These are phyloP conservation scores for Pascua sp. DNA, from an alignment of 1,284 basidiomycete genomes.

Conservation along the genomic window DNA sequence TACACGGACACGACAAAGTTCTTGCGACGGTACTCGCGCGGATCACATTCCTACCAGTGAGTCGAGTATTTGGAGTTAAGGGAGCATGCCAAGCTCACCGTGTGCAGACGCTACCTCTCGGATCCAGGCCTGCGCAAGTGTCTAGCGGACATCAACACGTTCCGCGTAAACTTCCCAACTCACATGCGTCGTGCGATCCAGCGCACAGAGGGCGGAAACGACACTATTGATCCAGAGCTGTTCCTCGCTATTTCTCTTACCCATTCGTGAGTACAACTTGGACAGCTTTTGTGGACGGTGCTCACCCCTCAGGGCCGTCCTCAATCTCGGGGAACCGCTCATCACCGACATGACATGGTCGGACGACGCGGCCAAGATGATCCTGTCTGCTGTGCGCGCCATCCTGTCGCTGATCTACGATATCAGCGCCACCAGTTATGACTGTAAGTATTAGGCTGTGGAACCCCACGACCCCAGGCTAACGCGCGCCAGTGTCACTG, in stretches of 20 bases:
- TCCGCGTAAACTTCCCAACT: slow-evolving; percentile 33
- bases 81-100: neutral
- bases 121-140: slow-evolving; percentile 30
- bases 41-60: slow-evolving; percentile 26
- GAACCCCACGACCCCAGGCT: neutral
- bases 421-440: slow-evolving; percentile 38
- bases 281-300: too few relatives aligned
- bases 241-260: slow-evolving; percentile 29
- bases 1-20: slow-evolving; percentile 50
- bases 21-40: slow-evolving; percentile 34
- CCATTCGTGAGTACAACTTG: slow-evolving; percentile 19
- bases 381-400: slow-evolving; percentile 39
- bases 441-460: slow-evolving; percentile 23
- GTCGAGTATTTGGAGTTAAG: neutral
- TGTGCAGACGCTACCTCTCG: slow-evolving; percentile 24
- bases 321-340: slow-evolving; percentile 36
- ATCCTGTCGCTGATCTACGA: slow-evolving; percentile 42
- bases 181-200: slow-evolving; percentile 32
- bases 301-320: slow-evolving; percentile 17
- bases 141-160: slow-evolving; percentile 34
- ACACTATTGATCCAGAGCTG: slow-evolving; percentile 32
- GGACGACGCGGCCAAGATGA: slow-evolving; percentile 34
- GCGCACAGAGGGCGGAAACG: slow-evolving; percentile 7
- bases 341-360: slow-evolving; percentile 38
- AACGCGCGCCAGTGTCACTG: slow-evolving; percentile 28